Conservation (phyloP, 2,329 filamentous ascomycete genomes). For the Fusarium marasasianum region DNA sequence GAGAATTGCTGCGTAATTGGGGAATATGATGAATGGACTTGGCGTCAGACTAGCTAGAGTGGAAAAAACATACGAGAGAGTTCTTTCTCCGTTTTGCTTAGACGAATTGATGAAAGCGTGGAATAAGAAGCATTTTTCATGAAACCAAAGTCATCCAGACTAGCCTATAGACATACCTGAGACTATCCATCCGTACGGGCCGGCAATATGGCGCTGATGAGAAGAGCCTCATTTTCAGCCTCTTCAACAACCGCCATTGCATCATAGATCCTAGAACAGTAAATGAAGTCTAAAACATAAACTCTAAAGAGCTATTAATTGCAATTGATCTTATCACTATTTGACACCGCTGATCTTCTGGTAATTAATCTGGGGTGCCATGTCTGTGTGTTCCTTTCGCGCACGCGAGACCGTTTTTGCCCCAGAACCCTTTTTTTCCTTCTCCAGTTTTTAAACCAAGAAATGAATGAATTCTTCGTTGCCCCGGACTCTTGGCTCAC, state of each 20-base stretch:
- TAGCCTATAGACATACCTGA: background rate
- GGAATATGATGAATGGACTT: background rate
- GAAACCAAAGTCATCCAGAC: background rate
- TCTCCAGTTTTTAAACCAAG: background rate
- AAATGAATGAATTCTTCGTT: background rate
- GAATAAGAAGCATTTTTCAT: background rate
- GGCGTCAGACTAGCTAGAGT: background rate
- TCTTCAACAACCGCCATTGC: background rate
- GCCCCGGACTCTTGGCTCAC: slow-evolving; percentile 3
- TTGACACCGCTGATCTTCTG: background rate
- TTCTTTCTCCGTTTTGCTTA: fast-evolving
- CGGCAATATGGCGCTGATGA: background rate
- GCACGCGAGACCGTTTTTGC: background rate
- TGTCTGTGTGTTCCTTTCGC: background rate
- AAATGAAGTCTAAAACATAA: no score
- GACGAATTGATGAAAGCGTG: background rate
- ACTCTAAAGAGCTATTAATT: fast-evolving
- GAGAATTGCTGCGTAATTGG: background rate
- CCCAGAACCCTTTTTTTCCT: background rate
- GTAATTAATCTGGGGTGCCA: background rate
- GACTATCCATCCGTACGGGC: no score
- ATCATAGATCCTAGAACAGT: background rate
- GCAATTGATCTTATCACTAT: no score
- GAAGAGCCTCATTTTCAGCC: background rate
- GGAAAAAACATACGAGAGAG: no score